Base-by-base conservation (phyloP, 176 grass and related monocot genomes). In the Triticum timopheevii region DNA sequence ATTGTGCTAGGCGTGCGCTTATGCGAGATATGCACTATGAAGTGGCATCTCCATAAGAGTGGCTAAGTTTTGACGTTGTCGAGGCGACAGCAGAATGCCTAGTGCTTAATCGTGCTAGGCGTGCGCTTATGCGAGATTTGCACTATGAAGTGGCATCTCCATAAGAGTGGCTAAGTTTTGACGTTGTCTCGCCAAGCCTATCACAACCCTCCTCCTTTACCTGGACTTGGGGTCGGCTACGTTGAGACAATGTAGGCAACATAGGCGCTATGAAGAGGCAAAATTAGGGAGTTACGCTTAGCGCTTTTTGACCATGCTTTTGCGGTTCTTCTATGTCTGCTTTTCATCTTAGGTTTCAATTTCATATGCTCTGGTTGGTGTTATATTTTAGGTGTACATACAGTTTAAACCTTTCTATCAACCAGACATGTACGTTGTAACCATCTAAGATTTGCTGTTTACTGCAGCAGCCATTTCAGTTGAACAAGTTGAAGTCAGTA, bases 401-500 rank as follows among this genome's bases (percentile, higher is more conserved):
- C 45, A 10, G 38, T 75, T 50, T 31, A 70, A 71, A 16, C 17
- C 44, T 52, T 77, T 74, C 34, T 13, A 47, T 30, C 49, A 64
- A 79, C 68, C 20, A 76, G 20, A 62, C 20, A 63, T 77, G 31
- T 25, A 30, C 3, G 12, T 17, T 50, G 73, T 50, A 61, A 24
- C 34, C 28, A 85, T 76, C 58, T 82, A 66, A 80, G 20, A 83
- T 72, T 70, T 89, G 10, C 24, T 78, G 11, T 73, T 89, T 58
- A 20, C 89, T 86, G 73, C 71, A 80, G 87, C 87, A 87, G 94
- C 88, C 61, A 34, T 93, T 79, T 90, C 92, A 31, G 65, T 96
- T 75, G 90, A 96, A 64, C 97, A 99, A 82, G 85, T 80, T 91
- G 86, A 88, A 75, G 83, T 59, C 31, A 85, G 47, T 86, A 79